Evolutionary conservation across 257 asterid genomes (phyloP).

Genomic region (Capsicum chinense): DNA sequence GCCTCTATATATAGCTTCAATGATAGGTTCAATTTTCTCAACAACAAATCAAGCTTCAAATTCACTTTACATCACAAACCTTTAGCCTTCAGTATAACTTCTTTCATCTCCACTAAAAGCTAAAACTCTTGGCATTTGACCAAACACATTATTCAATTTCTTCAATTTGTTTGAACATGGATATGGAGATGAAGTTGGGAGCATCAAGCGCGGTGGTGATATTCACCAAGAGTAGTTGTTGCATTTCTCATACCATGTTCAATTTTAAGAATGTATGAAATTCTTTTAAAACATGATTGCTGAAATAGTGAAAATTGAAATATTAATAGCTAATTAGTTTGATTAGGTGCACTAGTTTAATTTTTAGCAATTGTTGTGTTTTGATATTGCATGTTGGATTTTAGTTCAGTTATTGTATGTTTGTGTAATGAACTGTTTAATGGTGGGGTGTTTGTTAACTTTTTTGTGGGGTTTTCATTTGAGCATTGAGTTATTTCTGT

Average conservation of each 20-base stretch:
- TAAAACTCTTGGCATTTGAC: neutral
- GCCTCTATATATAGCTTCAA: neutral
- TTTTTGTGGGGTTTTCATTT: too few species aligned
- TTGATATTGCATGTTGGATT: too few species aligned
- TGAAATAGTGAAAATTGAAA: too few species aligned
- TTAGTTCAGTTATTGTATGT: too few species aligned
- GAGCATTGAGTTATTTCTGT: too few species aligned
- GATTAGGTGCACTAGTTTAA: too few species aligned
- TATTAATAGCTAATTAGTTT: too few species aligned
- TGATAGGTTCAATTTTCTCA: neutral
- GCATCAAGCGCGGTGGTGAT: neutral
- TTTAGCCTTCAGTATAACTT: neutral
- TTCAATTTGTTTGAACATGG: neutral
- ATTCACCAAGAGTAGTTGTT: neutral
- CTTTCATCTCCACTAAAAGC: neutral
- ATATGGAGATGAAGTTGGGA: neutral
- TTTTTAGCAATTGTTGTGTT: too few species aligned
- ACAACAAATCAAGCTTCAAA: constrained; percentile 8
- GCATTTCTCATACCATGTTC: neutral
- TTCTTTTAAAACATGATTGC: too few species aligned
- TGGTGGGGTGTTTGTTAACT: too few species aligned
- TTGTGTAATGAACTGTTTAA: too few species aligned
- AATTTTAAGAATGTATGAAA: too few species aligned
- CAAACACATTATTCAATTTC: neutral
- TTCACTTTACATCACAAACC: neutral